These are phyloP conservation scores for Macrophomina phaseolina DNA, from an alignment of 2,329 filamentous ascomycete genomes.

Conservation along the genomic window DNA sequence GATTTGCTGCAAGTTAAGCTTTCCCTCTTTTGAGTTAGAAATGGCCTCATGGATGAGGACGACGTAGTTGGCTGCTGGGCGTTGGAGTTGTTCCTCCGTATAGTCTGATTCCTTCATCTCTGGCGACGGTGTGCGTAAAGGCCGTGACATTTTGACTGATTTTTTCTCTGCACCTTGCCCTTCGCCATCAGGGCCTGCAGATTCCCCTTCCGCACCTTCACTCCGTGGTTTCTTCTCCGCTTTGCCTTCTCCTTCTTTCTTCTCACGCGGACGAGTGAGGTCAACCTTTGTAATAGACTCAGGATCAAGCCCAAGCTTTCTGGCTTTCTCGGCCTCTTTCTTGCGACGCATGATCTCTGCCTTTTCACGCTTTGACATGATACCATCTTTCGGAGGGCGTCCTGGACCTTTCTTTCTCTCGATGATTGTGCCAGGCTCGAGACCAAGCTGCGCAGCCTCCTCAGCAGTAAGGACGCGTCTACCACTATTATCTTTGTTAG, in stretches of 20 bases:
- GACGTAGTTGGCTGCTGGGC: conserved; percentile 68
- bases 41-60: conserved; percentile 68
- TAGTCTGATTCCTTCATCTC: conserved; percentile 68
- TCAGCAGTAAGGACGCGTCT: conserved; percentile 39
- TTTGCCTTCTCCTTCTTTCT: conserved; percentile 44
- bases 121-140: conserved; percentile 64
- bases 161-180: conserved; percentile 48
- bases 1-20: conserved; percentile 70
- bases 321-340: conserved; percentile 53
- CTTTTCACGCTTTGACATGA: conserved; percentile 80
- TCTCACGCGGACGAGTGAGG: conserved; percentile 40
- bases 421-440: conserved; percentile 43
- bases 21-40: conserved; percentile 58
- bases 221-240: conserved; percentile 30
- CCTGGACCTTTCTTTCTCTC: conserved; percentile 75
- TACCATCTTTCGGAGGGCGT: conserved; percentile 80
- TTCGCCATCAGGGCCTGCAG: conserved; percentile 26
- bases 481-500: conserved; percentile 24
- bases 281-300: conserved; percentile 43
- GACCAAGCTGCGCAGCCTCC: conserved; percentile 48
- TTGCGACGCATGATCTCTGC: conserved; percentile 66
- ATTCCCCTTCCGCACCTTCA: conserved; percentile 41
- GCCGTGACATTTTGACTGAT: conserved; percentile 53
- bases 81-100: conserved; percentile 75
- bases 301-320: conserved; percentile 45